Conservation (phyloP, 352 stramenopile species). For the Blastocystis sp. region DNA sequence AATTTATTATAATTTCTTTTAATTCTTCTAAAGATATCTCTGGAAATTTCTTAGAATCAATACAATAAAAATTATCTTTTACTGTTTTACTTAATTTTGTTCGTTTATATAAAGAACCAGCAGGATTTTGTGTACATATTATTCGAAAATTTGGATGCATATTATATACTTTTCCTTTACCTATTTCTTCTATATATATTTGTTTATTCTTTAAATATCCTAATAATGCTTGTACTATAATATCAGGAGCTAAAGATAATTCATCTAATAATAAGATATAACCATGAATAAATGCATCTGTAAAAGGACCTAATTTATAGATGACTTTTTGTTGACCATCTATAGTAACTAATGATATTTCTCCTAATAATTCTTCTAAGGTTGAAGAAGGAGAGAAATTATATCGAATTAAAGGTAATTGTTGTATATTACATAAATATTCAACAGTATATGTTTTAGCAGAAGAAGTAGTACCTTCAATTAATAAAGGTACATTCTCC, state of each 20-base stretch:
- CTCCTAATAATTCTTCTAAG: constrained; percentile 10
- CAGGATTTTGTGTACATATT: constrained; percentile 18
- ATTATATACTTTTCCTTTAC: no score
- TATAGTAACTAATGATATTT: constrained; percentile 1
- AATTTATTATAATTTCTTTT: no score
- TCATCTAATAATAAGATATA: constrained; percentile 97
- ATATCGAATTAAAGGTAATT: neutral
- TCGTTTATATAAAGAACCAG: neutral
- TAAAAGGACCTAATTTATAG: constrained; percentile 21
- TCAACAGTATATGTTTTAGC: constrained; percentile 20
- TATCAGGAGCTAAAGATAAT: constrained; percentile 72
- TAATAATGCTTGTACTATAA: neutral
- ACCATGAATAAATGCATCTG: constrained; percentile 49
- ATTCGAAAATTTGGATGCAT: constrained; percentile 31
- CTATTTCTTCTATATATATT: neutral
- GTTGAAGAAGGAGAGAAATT: constrained; percentile 20
- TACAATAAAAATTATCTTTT: no score
- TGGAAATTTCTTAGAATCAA: no score
- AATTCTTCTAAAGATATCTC: no score
- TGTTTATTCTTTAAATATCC: neutral
- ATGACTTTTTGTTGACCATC: constrained; percentile 1
- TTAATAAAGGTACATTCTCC: constrained; percentile 2
- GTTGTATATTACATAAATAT: neutral
- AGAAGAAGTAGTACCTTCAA: constrained; percentile 1
- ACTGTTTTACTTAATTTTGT: no score